Evolutionary conservation across 1,284 basidiomycete species (phyloP), one percentile per base, ranked within the genome.

Genomic region (Ustilago trichophora): DNA sequence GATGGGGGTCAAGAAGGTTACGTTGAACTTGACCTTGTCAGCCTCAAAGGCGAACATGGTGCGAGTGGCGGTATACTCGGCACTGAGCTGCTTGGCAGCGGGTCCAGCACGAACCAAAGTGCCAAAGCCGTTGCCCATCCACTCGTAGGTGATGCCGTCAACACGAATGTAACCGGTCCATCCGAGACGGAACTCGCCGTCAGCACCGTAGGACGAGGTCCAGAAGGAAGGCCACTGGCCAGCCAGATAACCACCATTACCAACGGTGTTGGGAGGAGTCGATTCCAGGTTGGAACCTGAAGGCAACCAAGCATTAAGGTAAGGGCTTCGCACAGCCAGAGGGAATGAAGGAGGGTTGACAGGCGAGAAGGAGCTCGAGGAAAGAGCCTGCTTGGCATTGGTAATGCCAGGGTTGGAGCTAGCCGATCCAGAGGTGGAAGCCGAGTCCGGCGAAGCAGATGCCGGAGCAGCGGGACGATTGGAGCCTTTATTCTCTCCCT

Each of bases 1-100:
- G 67, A 79, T 69, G 16, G 77, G 77, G 18, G 76, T 78, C 36
- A 80, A 45, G 55, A 80, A 80, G 15, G 73, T 77, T 35, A 75
- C 78, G 38, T 63, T 74, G 68, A 80, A 80, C 12, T 29, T 37
- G 34, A 80, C 60, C 34, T 62, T 60, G 34, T 57, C 76, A 31
- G 77, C 78, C 16, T 75, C 62, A 34, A 80, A 79, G 26, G 62
- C 45, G 40, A 77, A 80, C 44, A 78, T 77, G 48, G 75, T 69
- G 9, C 74, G 65, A 8, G 77, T 80, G 10, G 77, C 62, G 3
- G 78, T 80, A 60, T 74, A 79, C 46, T 72, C 69, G 29, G 72
- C 65, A 21, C 54, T 67, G 35, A 69, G 53, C 59, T 80, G 78
- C 18, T 38, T 66, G 36, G 78, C 78, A 25, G 71, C 72, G 22